Conservation (phyloP, 257 asterid species). For the Dorcoceras hygrometricum region DNA sequence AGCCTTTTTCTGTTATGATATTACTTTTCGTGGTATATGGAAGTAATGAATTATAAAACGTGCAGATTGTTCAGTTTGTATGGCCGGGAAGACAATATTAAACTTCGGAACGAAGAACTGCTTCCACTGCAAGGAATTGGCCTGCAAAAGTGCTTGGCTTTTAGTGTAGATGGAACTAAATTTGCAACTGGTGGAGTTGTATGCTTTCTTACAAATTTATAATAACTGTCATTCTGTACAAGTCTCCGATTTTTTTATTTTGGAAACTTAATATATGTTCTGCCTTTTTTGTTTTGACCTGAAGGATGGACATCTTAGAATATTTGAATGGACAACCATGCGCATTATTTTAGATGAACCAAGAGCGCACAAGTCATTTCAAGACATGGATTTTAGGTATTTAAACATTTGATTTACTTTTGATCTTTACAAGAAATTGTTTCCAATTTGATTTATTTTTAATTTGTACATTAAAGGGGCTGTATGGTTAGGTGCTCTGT, state of each 20-base stretch:
- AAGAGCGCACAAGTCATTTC: conserved; percentile 93
- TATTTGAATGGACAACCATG: conserved; percentile 92
- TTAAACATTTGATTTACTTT: conserved; percentile 8
- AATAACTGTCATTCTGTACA: conserved; percentile 11
- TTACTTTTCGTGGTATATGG: not conserved
- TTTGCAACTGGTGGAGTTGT: conserved; percentile 93
- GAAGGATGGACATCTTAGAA: conserved; percentile 90
- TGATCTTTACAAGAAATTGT: not conserved
- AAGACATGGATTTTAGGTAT: conserved; percentile 96
- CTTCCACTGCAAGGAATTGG: conserved; percentile 66
- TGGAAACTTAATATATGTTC: conserved; percentile 6
- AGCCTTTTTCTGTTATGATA: not conserved
- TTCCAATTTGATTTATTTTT: conserved; percentile 16
- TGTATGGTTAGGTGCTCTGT: not conserved
- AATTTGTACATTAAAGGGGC: not conserved
- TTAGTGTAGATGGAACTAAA: conserved; percentile 88
- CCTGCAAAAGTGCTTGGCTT: conserved; percentile 78
- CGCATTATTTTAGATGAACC: conserved; percentile 70
- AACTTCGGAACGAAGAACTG: conserved; percentile 53
- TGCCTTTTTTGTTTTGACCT: conserved; percentile 26
- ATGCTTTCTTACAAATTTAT: conserved; percentile 42
- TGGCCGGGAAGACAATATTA: conserved; percentile 51
- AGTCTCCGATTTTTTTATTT: conserved; percentile 12
- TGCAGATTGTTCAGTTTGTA: conserved; percentile 72
- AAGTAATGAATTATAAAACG: conserved; percentile 9